Evolutionary conservation across 2,329 filamentous ascomycete species (phyloP).

Genomic region (Talaromyces atroroseus): DNA sequence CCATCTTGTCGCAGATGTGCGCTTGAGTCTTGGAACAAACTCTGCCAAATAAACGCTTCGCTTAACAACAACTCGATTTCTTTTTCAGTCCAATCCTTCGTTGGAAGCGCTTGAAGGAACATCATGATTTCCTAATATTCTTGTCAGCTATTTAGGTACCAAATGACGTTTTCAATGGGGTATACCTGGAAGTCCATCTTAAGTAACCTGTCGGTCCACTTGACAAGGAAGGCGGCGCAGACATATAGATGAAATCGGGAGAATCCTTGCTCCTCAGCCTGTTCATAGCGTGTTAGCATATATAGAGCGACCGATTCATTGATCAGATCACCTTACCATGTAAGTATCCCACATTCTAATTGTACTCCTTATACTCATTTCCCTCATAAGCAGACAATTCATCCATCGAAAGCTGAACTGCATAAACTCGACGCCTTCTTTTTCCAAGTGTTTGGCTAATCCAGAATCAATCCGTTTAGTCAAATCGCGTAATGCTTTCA

Average conservation of each 20-base stretch:
- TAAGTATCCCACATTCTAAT: slow-evolving; percentile 99
- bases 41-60: slow-evolving; percentile 98
- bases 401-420: slow-evolving; percentile 99
- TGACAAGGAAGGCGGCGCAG: slow-evolving; percentile 94
- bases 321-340: slow-evolving; percentile 56
- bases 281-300: slow-evolving; percentile 18
- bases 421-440: slow-evolving; percentile 93
- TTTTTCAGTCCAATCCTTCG: slow-evolving; percentile 92
- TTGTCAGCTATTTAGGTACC: not conserved
- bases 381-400: slow-evolving; percentile 97
- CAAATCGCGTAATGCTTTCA: slow-evolving; percentile 79
- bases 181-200: slow-evolving; percentile 82
- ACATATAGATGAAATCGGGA: slow-evolving; percentile 98
- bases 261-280: slow-evolving; percentile 98
- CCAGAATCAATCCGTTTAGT: slow-evolving; percentile 81
- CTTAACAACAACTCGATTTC: slow-evolving; percentile 93
- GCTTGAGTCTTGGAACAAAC: slow-evolving; percentile 86
- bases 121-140: slow-evolving; percentile 86
- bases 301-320: not conserved
- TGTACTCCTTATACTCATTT: slow-evolving; percentile 92
- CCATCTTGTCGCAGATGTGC: slow-evolving; percentile 63
- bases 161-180: not conserved
- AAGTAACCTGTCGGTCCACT: slow-evolving; percentile 91
- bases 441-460: slow-evolving; percentile 81
- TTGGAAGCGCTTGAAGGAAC: slow-evolving; percentile 93